Conservation (phyloP, 768 basidiomycete species). For the Amanita inopinata region DNA sequence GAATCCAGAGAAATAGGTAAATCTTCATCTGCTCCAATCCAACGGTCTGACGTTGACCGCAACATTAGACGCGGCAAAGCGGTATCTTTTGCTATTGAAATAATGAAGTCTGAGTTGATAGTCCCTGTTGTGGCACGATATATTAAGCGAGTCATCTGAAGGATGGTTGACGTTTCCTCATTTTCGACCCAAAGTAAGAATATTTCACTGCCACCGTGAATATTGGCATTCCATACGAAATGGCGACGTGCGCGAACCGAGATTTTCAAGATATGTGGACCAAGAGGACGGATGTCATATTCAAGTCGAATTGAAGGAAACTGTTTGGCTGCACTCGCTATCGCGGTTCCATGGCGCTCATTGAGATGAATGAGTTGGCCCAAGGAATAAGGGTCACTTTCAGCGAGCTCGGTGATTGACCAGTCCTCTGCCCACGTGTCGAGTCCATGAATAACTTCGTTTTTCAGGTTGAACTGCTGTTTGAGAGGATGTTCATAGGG, state of each 20-base stretch:
- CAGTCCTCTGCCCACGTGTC: conserved; percentile 77
- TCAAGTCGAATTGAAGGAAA: conserved; percentile 68
- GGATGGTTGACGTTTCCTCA: conserved; percentile 65
- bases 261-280: conserved; percentile 75
- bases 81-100: conserved; percentile 54
- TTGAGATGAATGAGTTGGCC: conserved; percentile 83
- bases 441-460: conserved; percentile 70
- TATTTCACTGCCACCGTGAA: conserved; percentile 71
- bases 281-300: conserved; percentile 71
- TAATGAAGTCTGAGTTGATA: conserved; percentile 67
- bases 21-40: conserved; percentile 87
- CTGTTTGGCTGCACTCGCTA: conserved; percentile 71
- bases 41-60: conserved; percentile 79
- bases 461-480: conserved; percentile 71
- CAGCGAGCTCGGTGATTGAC: conserved; percentile 61
- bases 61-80: conserved; percentile 62
- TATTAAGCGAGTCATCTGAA: conserved; percentile 66
- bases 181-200: conserved; percentile 98
- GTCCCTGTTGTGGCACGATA: conserved; percentile 56
- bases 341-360: conserved; percentile 70
- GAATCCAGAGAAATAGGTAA: conserved; percentile 50
- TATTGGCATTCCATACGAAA: conserved; percentile 73
- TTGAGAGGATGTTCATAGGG: conserved; percentile 86
- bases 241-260: conserved; percentile 47
- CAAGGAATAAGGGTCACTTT: conserved; percentile 54